Evolutionary conservation across 129 eudicot species (phyloP), one percentile per base, ranked within the genome.

Genomic region (Escallonia herrerae): DNA sequence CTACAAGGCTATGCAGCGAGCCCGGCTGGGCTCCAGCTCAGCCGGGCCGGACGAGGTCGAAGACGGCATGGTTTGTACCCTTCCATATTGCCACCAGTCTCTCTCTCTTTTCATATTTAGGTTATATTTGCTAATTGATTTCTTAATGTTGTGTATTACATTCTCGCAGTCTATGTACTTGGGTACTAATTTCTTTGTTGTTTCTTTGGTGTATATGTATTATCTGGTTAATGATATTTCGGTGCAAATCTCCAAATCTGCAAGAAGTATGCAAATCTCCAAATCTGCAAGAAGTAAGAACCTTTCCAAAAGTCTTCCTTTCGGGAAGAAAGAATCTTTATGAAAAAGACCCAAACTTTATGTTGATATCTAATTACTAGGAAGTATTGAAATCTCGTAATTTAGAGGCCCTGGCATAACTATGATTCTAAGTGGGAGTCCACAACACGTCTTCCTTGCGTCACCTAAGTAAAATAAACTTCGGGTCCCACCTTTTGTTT

Each of bases 11-110:
- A 91, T 91, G 97, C 97, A 91, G 78, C 77, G 97, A 85, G 75
- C 96, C 7, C 78, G 95, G 85, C 68, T 85, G 60, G 97, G 96
- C 9, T 78, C 95, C 2, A 77, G 85, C 73, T 77, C 88, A 2
- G 97, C 60, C 47, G 96, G 75, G 37, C 96, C 86, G 5, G 96
- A 91, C 2, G 97, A 91, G 74, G 82, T 87, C 11, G 91, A 91
- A 44, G 97, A 91, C 78, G 97, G 97, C 86, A 85, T 91, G 96
- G 97, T 91, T 85, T 65, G 97, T 91, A 83, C 89, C 89, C 80
- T 91, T 91, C 76, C 94, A 78, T 83, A 60, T 76, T 37, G 15
- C 43, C 37, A 2, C 40, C 10, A 43, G 8, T 72, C 54, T 53
- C 14, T 67, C 9, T 38, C n/a, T 37, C 5, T 45, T 55, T 59